Base-by-base conservation (phyloP, 1,139 yeast genomes). In the Cylindricascospora bacillispora region DNA sequence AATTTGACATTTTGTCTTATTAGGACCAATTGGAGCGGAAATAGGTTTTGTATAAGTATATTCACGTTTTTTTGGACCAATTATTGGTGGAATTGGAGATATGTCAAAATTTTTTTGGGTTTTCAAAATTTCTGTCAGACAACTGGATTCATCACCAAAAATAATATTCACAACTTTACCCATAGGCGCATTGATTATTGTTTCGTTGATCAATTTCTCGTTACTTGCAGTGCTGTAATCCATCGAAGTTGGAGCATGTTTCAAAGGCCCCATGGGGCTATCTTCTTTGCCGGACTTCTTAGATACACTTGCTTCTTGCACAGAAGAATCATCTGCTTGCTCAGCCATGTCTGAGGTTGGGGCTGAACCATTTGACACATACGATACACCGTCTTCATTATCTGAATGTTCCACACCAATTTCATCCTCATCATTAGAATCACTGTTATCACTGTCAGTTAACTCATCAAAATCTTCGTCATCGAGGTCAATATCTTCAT, bases 1-100 rank as follows among this genome's bases (percentile, higher is more conserved):
- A 33, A 82, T 75, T 13, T 68, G 52, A 57, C 97, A 89, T 39
- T 66, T 65, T 2, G 98, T 86, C 47, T 85, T 93, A 47, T 82
- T 86, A 7, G 98, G 98, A 0, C 97, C 98, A 37, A 92, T 77
- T 1, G 94, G 73, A 1, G 77, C 83, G 35, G 67, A 62, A 33
- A 92, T 61, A 2, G 95, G 97, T 54, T 86, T 86, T 24, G 63
- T 65, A 52, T 83, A 92, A 3, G 67, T 62, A 47, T 77, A 86
- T 21, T 65, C 61, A 39, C 98, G 67, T 28, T 44, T 44, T 35
- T 60, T 60, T 15, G 55, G 43, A 5, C 59, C 60, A n/a, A 48
- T 25, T 35, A 73, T 62, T 10, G 62, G 60, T 1, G 74, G 64
- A 28, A 83, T 65, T 2, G 64, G 68, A 2, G 72, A 61, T 12